A percentile compares a stretch with the other conserved stretches of the same genome.
phyloP scores from a whole-genome alignment of 352 stramenopile species.

The Globisporangium abappressorium region DNA sequence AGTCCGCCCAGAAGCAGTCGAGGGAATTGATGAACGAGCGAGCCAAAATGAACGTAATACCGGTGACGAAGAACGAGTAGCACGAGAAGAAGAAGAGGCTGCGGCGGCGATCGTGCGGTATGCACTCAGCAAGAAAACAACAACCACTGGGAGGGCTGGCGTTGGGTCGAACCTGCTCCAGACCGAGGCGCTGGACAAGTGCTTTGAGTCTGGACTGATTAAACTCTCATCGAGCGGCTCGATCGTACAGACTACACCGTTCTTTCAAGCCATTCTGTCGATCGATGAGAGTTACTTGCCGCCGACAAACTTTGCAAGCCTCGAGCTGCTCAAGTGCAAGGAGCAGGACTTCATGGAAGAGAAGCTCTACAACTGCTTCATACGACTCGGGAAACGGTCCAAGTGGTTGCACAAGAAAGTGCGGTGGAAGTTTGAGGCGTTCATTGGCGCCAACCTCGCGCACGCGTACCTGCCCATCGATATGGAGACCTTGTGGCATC shows the following conservation, averaged over 20 bases:
- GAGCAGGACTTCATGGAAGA: slow-evolving; percentile 51
- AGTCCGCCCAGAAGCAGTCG: neutral
- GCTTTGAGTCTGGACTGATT: slow-evolving; percentile 48
- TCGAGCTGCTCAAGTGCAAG: slow-evolving; percentile 60
- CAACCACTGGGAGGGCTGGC: neutral
- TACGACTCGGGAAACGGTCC: slow-evolving; percentile 38
- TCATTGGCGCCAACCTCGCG: slow-evolving; percentile 49
- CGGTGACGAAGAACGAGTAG: slow-evolving; percentile 20
- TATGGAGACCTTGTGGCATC: slow-evolving; percentile 51
- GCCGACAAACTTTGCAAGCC: slow-evolving; percentile 47
- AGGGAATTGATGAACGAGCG: neutral
- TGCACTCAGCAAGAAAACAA: slow-evolving; percentile 34
- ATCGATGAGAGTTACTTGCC: slow-evolving; percentile 51
- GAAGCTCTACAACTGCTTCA: slow-evolving; percentile 46
- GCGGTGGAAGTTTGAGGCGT: slow-evolving; percentile 48
- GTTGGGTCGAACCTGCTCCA: slow-evolving; percentile 18
- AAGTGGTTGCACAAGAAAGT: slow-evolving; percentile 45
- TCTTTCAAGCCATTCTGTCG: slow-evolving; percentile 47
- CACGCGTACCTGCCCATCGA: slow-evolving; percentile 47
- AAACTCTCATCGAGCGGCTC: slow-evolving; percentile 34
- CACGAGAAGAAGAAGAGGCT: slow-evolving; percentile 29
- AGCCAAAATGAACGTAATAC: neutral
- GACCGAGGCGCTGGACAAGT: slow-evolving; percentile 49
- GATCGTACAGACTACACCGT: slow-evolving; percentile 36
- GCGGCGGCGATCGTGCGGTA: slow-evolving; percentile 44